A percentile compares a stretch with the other conserved stretches of the same genome.
Conservation (phyloP, 768 basidiomycete species). For the Russula abietina region DNA sequence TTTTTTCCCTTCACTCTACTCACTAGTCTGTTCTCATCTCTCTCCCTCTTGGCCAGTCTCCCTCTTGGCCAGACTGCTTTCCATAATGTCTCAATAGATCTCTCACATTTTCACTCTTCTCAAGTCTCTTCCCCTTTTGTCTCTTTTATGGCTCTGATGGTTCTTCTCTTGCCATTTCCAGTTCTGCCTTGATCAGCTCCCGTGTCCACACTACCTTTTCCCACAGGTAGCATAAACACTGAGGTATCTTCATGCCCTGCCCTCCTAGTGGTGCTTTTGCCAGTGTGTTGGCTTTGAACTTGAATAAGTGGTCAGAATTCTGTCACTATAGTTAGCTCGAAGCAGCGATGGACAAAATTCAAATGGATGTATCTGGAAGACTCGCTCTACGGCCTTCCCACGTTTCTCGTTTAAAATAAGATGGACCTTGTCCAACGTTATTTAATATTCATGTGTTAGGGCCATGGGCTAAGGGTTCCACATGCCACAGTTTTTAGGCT, state of each 20-base stretch:
- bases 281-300: conserved; percentile 84
- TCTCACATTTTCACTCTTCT: too few relatives aligned
- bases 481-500: too few relatives aligned
- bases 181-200: conserved; percentile 92
- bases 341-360: neutral
- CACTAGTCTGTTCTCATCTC: too few relatives aligned
- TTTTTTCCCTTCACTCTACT: too few relatives aligned
- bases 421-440: conserved; percentile 94
- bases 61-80: too few relatives aligned
- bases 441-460: conserved; percentile 79
- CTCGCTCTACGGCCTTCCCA: conserved; percentile 57
- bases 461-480: too few relatives aligned
- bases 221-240: conserved; percentile 87
- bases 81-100: too few relatives aligned
- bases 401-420: conserved; percentile 85
- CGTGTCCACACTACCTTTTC: conserved; percentile 94
- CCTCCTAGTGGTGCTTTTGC: conserved; percentile 51
- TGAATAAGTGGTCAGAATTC: conserved; percentile 93
- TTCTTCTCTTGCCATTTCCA: conserved; percentile 30
- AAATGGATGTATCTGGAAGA: conserved; percentile 56
- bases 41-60: too few relatives aligned
- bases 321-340: conserved; percentile 32
- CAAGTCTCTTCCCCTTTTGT: too few relatives aligned
- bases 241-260: too few relatives aligned
- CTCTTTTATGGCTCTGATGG: too few relatives aligned